Base-by-base conservation (phyloP, 148 eudicot species). In the Rhododendron mucronatum region DNA sequence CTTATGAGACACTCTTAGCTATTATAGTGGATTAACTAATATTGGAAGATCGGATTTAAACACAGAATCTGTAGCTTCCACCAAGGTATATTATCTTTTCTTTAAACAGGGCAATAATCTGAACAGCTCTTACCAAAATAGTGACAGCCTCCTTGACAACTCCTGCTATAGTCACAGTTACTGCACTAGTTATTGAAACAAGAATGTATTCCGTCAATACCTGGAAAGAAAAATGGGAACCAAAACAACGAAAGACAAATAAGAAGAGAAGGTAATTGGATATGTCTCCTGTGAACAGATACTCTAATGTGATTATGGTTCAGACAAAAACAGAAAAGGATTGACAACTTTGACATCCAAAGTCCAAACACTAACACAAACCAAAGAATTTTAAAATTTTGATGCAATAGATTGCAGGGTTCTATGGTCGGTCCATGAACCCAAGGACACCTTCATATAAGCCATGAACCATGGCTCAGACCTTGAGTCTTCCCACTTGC, bases 61-160 rank as follows among this genome's bases (percentile, higher is more conserved):
- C 63, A n/a, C 51, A 59, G 37, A 84, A 85, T 80, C 3, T 78
- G 41, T 41, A n/a, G 53, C 39, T 41, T 47, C 78, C 75, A 61
- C 35, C 59, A 44, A 50, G 3, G 16, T 37, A 53, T 71, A 47
- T 69, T 37, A 83, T 4, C 21, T 69, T 51, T 48, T 14, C 14
- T 51, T 23, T 26, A 37, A 71, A 30, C 45, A 26, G 65, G 65
- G 65, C 50, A 78, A 83, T 78, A 82, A 74, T 69, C n/a, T 76
- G 45, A 87, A 65, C 67, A 45, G 83, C 28, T 85, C 89, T 85
- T 95, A 97, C 99, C 91, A 93, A 63, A 86, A 95, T 95, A 48
- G 99, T 97, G 86, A 97, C 93, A 91, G 98, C 98, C 90, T 97
- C 98, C 93, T 97, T 97, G 83, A 97, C 99, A 90, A 95, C 95